These are phyloP conservation scores for Fusarium albidum DNA, from an alignment of 2,329 filamentous ascomycete species.

Conservation along the genomic window DNA sequence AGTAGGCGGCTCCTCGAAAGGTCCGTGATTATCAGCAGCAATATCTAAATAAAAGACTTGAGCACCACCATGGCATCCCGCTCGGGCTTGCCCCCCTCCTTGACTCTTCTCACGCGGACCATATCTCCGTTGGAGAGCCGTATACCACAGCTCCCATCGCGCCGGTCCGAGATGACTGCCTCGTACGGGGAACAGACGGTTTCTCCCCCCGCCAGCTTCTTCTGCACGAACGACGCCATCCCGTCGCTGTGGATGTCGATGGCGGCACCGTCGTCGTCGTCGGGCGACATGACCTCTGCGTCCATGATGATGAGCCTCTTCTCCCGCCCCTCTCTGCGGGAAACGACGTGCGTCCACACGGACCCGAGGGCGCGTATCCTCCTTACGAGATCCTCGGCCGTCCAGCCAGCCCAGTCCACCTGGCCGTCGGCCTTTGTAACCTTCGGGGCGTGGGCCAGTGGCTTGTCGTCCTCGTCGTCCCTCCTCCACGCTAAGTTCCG, in stretches of 20 bases:
- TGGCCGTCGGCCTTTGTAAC: constrained; percentile 70
- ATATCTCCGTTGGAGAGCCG: constrained; percentile 26
- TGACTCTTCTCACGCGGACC: constrained; percentile 43
- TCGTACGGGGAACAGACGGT: constrained; percentile 7
- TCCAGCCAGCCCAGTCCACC: constrained; percentile 66
- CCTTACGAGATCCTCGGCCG: constrained; percentile 61
- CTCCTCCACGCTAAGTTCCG: constrained; percentile 45
- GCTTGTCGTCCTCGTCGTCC: constrained; percentile 23
- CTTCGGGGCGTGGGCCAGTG: constrained; percentile 71
- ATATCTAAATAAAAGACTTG: constrained; percentile 27
- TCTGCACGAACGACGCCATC: constrained; percentile 31
- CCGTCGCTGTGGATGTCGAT: background rate
- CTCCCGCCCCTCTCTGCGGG: constrained; percentile 33
- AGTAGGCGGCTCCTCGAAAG: background rate
- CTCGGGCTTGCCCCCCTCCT: constrained; percentile 45
- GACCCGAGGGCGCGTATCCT: constrained; percentile 69
- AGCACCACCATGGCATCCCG: constrained; percentile 38
- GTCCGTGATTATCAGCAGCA: background rate
- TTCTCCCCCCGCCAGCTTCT: constrained; percentile 7
- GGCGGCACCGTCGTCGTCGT: constrained; percentile 9
- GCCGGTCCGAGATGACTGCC: constrained; percentile 9
- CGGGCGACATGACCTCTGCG: constrained; percentile 32
- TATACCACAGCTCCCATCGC: constrained; percentile 37
- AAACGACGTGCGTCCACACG: constrained; percentile 67
- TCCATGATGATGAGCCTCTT: constrained; percentile 53